A percentile compares a stretch with the other conserved stretches of the same genome.
phyloP scores from a whole-genome alignment of 495 filamentous ascomycete genomes.

The Podospora didyma region DNA sequence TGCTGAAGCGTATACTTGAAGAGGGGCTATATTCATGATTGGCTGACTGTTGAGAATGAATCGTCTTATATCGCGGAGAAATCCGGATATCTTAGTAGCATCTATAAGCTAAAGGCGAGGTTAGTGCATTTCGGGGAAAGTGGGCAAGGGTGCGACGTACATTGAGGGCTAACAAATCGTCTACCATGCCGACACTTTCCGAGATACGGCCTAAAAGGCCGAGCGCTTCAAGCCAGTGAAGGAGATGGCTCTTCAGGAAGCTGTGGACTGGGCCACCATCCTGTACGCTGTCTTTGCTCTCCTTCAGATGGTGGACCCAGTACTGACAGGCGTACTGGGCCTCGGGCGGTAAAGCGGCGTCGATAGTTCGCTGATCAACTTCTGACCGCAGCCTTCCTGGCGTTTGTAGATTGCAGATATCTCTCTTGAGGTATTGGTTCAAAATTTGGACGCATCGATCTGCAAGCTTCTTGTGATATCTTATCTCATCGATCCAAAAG shows the following conservation, averaged over 20 bases:
- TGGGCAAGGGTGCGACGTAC: constrained; percentile 10
- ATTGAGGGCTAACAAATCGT: constrained; percentile 12
- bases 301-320: constrained; percentile 44
- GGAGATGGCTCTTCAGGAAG: constrained; percentile 41
- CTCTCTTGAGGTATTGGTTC: constrained; percentile 23
- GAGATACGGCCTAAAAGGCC: constrained; percentile 28
- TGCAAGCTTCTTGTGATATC: constrained; percentile 22
- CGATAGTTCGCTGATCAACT: constrained; percentile 13
- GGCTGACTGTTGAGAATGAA: constrained; percentile 24
- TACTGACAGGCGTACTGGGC: constrained; percentile 36
- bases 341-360: constrained; percentile 23
- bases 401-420: constrained; percentile 35
- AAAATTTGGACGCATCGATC: constrained; percentile 33
- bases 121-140: not conserved
- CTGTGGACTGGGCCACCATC: constrained; percentile 22
- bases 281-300: constrained; percentile 20
- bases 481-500: constrained; percentile 40
- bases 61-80: constrained; percentile 16
- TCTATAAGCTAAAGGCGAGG: constrained; percentile 4
- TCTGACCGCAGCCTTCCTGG: constrained; percentile 26
- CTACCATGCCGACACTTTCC: constrained; percentile 21
- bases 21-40: constrained; percentile 22
- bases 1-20: constrained; percentile 13
- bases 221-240: constrained; percentile 30
- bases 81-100: constrained; percentile 2